Conservation (phyloP, 139 green algal genomes). For the Ettlia oleoabundans region DNA sequence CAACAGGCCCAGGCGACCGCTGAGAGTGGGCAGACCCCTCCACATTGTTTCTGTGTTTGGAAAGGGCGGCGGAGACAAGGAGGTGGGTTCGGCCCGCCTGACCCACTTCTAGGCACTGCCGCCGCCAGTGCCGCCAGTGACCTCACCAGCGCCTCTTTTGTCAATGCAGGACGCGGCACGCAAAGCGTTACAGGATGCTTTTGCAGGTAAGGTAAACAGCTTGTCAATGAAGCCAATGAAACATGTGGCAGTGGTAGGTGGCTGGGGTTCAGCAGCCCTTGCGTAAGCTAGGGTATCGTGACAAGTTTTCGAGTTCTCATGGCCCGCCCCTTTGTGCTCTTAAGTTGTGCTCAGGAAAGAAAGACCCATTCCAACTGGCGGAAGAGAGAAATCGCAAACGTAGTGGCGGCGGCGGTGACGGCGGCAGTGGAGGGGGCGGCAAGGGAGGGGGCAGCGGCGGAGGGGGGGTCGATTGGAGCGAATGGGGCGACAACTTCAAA, state of each 20-base stretch:
- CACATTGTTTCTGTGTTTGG: background rate
- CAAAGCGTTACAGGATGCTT: constrained; percentile 56
- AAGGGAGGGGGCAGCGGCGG: constrained; percentile 12
- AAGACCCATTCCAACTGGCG: constrained; percentile 45
- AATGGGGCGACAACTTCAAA: constrained; percentile 35
- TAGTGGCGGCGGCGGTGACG: constrained; percentile 34
- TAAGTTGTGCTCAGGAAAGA: constrained; percentile 49
- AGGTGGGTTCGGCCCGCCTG: background rate
- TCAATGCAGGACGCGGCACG: constrained; percentile 48
- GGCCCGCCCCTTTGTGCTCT: no score
- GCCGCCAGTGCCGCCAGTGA: background rate
- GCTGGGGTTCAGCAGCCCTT: no score
- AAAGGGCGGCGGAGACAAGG: constrained; percentile 14
- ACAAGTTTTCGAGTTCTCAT: no score
- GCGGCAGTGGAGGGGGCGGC: constrained; percentile 29
- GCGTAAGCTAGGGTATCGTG: no score
- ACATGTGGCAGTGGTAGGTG: no score
- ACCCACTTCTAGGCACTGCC: no score
- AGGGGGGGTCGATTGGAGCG: constrained; percentile 30
- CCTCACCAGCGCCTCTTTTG: background rate
- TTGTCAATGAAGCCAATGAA: no score
- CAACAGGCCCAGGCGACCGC: background rate
- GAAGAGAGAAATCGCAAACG: constrained; percentile 34
- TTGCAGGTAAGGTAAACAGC: no score
- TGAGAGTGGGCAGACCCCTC: background rate